Base-by-base conservation (phyloP, 179 eudicot species). In the Monotropa hypopitys region DNA sequence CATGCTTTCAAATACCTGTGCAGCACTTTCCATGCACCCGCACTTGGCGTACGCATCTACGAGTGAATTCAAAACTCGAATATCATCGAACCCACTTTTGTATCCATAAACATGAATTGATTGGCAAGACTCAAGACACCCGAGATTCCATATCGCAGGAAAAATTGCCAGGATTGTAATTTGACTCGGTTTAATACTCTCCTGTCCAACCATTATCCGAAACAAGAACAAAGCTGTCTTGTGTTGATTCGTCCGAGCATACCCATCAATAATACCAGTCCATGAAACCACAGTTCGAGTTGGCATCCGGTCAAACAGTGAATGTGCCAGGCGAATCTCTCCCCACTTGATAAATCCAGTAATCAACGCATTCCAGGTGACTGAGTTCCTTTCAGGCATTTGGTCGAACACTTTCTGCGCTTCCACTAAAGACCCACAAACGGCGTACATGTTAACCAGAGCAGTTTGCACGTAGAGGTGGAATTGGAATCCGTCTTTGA, bases 261-360 rank as follows among this genome's bases (percentile, higher is more conserved):
- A 89, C 81, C 90, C 93, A 78, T 88, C 90, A 23, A 92, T 88
- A 65, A 92, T 75, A 6, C 86, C 88, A 15, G 95, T 90, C 97
- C 97, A 92, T 1, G 95, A 88, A 84, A 92, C 83, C 43, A 89
- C 79, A 81, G 84, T 87, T 77, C 82, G 84, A 32, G 33, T 69
- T 0, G 91, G 89, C 91, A 90, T 90, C 68, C 65, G 75, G 59
- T 83, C 84, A 82, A 92, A 92, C 56, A 90, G 72, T 53, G 65
- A 59, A 54, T 78, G 77, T 30, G 91, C 95, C 7, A 70, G 63
- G 15, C 77, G 78, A 15, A 90, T 50, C 47, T 86, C 74, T 7
- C 89, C 90, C 88, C 84, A 80, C 53, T 79, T 87, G 23, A 83
- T 77, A 16, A 88, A 84, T 26, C 91, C 92, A 72, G 90, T 90